A percentile compares a stretch with the other conserved stretches of the same genome.
Conservation (phyloP, 2,329 filamentous ascomycete genomes). For the Ambrosiella cleistominuta region DNA sequence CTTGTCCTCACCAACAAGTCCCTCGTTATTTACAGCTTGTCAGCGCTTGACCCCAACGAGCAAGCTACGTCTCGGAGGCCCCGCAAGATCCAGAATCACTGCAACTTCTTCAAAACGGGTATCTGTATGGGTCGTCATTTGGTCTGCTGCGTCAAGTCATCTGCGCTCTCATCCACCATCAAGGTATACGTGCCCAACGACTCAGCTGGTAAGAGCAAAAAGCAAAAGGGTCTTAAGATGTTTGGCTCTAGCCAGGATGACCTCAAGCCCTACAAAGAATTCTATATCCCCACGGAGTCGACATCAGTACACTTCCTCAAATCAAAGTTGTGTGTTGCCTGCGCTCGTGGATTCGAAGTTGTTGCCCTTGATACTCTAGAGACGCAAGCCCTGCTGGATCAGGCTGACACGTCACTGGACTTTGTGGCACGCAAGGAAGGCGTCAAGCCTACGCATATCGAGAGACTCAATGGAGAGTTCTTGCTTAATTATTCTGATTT, state of each 20-base stretch:
- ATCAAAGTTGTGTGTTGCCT: slow-evolving; percentile 90
- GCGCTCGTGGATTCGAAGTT: slow-evolving; percentile 88
- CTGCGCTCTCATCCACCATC: slow-evolving; percentile 82
- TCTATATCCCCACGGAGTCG: slow-evolving; percentile 97
- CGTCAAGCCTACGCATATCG: slow-evolving; percentile 89
- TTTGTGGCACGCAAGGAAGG: slow-evolving; percentile 90
- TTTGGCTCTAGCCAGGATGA: slow-evolving; percentile 86
- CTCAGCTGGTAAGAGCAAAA: slow-evolving; percentile 80
- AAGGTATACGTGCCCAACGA: slow-evolving; percentile 99
- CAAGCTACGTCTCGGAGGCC: slow-evolving; percentile 65
- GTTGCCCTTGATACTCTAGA: slow-evolving; percentile 95
- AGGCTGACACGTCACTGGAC: slow-evolving; percentile 93
- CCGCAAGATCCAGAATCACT: slow-evolving; percentile 92
- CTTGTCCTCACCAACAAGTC: slow-evolving; percentile 88
- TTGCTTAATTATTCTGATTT: slow-evolving; percentile 96
- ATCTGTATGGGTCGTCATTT: slow-evolving; percentile 88
- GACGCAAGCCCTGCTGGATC: slow-evolving; percentile 88
- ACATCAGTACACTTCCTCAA: slow-evolving; percentile 95
- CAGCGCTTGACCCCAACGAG: slow-evolving; percentile 72
- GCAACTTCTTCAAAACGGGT: slow-evolving; percentile 95
- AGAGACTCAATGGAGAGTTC: slow-evolving; percentile 92
- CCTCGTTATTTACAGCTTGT: slow-evolving; percentile 71
- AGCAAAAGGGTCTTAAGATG: slow-evolving; percentile 94
- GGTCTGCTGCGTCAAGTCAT: slow-evolving; percentile 92
- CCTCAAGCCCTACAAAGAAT: slow-evolving; percentile 93